Evolutionary conservation across 2,329 filamentous ascomycete species (phyloP).

Genomic region (Helotiales sp.): DNA sequence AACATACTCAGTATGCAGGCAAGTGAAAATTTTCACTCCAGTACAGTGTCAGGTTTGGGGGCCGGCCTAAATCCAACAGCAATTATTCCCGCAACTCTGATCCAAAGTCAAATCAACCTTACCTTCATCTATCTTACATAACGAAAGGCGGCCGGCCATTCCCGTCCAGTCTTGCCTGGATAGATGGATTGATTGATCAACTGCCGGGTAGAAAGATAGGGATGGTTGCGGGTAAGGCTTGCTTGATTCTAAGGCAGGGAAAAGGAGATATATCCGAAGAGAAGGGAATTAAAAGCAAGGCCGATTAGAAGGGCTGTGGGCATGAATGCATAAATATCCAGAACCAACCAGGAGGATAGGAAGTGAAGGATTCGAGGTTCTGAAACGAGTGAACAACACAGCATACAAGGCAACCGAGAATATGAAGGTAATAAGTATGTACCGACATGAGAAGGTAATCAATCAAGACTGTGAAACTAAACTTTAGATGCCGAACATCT

Average conservation of each 20-base stretch:
- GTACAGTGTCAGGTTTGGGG: background rate
- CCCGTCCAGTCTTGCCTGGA: background rate
- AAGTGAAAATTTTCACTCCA: conserved; percentile 4
- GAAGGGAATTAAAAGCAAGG: background rate
- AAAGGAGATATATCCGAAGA: conserved; percentile 1
- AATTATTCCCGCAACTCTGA: background rate
- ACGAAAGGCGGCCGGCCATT: background rate
- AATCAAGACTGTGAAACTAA: background rate
- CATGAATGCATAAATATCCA: background rate
- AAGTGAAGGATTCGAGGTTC: background rate
- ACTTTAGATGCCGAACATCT: background rate
- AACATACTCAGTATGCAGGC: conserved; percentile 4
- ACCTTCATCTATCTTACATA: background rate
- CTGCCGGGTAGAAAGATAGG: background rate
- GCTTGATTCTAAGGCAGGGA: background rate
- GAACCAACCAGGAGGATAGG: background rate
- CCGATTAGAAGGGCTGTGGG: background rate
- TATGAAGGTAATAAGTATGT: background rate
- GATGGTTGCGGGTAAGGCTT: background rate
- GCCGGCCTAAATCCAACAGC: background rate
- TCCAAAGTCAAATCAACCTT: background rate
- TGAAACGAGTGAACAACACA: conserved; percentile 2
- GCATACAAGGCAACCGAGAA: background rate
- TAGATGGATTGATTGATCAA: background rate
- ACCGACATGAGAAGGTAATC: background rate